Evolutionary conservation across 345 rosid species (phyloP), one percentile per base, ranked within the genome.

Genomic region (Turritis glabra): DNA sequence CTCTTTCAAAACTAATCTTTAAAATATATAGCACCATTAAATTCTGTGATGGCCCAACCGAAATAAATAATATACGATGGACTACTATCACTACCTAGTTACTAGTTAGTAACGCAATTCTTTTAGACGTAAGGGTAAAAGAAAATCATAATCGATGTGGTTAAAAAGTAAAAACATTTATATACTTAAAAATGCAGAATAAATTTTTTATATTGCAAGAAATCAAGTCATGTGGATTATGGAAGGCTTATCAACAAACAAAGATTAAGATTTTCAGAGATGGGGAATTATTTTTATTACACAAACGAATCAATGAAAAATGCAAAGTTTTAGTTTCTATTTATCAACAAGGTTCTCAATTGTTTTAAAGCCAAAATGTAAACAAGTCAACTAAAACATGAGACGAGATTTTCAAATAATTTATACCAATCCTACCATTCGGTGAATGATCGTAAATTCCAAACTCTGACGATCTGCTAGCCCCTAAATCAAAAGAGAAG

Each of bases 231-330:
- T 4, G n/a, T n/a, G n/a, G n/a, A n/a, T n/a, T n/a, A 46, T 30
- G 0, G 46, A 47, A 30, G 27, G 8, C 12, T 19, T 13, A 27
- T 47, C 56, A 65, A 21, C 46, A 65, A 21, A 64, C 43, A 65
- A 13, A 21, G 14, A 32, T 65, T 30, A 32, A 13, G 55, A 47
- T 18, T 64, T 47, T 46, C 6, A 5, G 38, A 19, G 21, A 32
- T 48, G 22, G 8, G 8, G 22, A 32, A 30, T 13, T 65, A 65
- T 15, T 22, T n/a, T n/a, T n/a, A n/a, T n/a, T n/a, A n/a, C n/a
- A 67, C 48, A 51, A 66, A 51, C 25, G 2, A 52, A 67, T 52
- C 17, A 67, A 52, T 67, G 60, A 53, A 53, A 17, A 52, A 14
- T 50, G 10, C 32, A 4, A 13, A 8, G 30, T 65, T 21, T 21